phyloP scores from a whole-genome alignment of 1,284 basidiomycete species.

The Sporisorium exsertum region DNA sequence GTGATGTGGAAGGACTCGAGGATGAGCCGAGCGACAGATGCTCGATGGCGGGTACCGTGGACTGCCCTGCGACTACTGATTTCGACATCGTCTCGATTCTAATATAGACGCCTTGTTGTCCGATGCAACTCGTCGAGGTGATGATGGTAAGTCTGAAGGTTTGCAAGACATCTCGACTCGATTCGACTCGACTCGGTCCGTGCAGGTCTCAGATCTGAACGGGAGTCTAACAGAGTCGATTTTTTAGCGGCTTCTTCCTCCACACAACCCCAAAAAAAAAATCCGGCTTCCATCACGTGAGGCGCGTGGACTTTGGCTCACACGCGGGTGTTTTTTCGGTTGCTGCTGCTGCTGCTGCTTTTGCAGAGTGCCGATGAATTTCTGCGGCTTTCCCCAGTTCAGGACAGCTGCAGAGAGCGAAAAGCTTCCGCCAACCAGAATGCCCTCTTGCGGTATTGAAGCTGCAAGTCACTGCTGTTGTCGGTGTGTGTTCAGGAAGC shows the following conservation, averaged over 20 bases:
- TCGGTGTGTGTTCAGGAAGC: background rate
- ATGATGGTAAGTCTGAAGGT: background rate
- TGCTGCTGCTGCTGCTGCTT: slow-evolving; percentile 1
- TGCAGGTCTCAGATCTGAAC: background rate
- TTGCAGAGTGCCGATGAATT: too few relatives aligned
- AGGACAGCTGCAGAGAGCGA: slow-evolving; percentile 7
- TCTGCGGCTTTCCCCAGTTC: slow-evolving; percentile 10
- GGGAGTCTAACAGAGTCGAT: slow-evolving; percentile 21
- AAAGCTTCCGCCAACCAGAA: slow-evolving; percentile 12
- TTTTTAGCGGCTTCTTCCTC: slow-evolving; percentile 11
- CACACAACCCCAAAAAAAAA: slow-evolving; percentile 5
- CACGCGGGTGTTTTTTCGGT: slow-evolving; percentile 32
- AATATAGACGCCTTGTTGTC: background rate
- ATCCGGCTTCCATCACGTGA: slow-evolving; percentile 32
- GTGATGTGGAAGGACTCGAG: slow-evolving; percentile 17
- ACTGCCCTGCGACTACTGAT: slow-evolving; percentile 9
- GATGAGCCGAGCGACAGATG: slow-evolving; percentile 40
- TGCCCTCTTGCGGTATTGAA: background rate
- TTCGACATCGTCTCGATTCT: slow-evolving; percentile 23
- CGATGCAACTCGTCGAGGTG: background rate
- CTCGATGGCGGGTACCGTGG: slow-evolving; percentile 27
- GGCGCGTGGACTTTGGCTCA: slow-evolving; percentile 29
- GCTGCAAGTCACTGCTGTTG: background rate
- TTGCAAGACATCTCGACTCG: too few relatives aligned
- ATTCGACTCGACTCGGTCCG: slow-evolving; percentile 17